Conservation (phyloP, 305 asterid genomes). For the Fraxinus sp. region DNA sequence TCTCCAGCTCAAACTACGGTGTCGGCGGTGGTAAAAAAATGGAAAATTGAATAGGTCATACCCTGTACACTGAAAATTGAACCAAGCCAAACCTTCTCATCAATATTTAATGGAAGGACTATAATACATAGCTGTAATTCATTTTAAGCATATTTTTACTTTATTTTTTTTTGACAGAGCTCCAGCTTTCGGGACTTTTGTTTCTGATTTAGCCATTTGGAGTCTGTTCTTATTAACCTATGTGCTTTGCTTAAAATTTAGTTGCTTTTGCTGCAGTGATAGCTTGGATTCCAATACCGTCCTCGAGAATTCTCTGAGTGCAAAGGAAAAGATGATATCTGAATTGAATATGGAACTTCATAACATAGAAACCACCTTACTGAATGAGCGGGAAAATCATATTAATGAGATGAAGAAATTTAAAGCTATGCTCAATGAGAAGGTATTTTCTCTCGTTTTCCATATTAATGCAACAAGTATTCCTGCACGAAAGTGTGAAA, state of each 20-base stretch:
- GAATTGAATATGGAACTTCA: constrained; percentile 93
- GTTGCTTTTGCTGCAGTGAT: constrained; percentile 57
- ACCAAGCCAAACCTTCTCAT: background rate
- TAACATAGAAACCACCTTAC: constrained; percentile 74
- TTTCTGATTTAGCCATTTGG: constrained; percentile 16
- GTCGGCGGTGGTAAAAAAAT: background rate
- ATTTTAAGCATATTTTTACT: background rate
- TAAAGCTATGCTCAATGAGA: constrained; percentile 71
- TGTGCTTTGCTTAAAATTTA: constrained; percentile 17
- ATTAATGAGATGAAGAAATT: constrained; percentile 83
- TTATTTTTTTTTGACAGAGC: background rate
- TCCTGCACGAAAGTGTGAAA: background rate
- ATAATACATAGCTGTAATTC: constrained; percentile 2
- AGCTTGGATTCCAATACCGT: constrained; percentile 62
- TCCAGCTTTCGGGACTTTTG: background rate
- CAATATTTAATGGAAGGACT: background rate
- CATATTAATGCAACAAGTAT: background rate
- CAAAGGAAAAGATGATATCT: constrained; percentile 92
- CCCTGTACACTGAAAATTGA: constrained; percentile 1
- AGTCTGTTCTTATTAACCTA: constrained; percentile 15
- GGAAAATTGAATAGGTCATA: background rate
- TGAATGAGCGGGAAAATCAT: constrained; percentile 79
- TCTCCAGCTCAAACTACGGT: constrained; percentile 2
- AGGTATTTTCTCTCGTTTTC: constrained; percentile 43
- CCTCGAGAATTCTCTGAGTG: constrained; percentile 85